phyloP scores from a whole-genome alignment of 345 rosid genomes.

The Fremontodendron californicum region DNA sequence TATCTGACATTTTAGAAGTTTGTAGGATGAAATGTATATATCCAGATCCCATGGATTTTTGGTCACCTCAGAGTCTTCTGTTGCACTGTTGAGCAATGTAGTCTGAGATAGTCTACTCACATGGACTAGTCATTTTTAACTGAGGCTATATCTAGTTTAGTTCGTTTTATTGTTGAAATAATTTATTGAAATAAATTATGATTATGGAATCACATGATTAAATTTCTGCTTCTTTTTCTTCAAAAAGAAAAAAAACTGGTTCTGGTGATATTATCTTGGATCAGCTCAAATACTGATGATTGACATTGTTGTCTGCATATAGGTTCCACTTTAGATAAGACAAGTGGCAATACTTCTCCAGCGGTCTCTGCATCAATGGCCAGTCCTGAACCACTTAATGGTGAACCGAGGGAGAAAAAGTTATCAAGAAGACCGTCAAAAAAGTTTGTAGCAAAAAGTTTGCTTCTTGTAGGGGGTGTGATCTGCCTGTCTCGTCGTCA shows the following conservation, averaged over 20 bases:
- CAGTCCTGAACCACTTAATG: conserved; percentile 16
- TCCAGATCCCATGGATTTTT: background rate
- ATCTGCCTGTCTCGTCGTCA: conserved; percentile 74
- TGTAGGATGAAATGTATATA: background rate
- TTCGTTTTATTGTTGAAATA: background rate
- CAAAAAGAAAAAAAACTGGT: background rate
- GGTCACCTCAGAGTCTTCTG: background rate
- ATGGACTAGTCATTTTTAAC: background rate
- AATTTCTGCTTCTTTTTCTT: background rate
- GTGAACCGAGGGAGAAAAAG: conserved; percentile 35
- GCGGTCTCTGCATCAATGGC: conserved; percentile 16
- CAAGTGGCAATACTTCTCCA: conserved; percentile 11
- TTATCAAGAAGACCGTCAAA: conserved; percentile 54
- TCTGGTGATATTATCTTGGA: background rate
- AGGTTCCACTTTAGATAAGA: conserved; percentile 65
- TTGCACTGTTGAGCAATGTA: background rate
- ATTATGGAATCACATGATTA: background rate
- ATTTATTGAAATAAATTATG: background rate
- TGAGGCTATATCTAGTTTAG: background rate
- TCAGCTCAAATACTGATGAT: background rate
- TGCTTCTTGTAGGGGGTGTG: conserved; percentile 69
- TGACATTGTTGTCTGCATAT: conserved; percentile 2
- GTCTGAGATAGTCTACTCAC: background rate
- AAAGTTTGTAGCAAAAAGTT: conserved; percentile 58
- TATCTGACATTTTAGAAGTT: background rate